Evolutionary conservation across 2,329 filamentous ascomycete species (phyloP).

Genomic region (Fusarium heterosporum): DNA sequence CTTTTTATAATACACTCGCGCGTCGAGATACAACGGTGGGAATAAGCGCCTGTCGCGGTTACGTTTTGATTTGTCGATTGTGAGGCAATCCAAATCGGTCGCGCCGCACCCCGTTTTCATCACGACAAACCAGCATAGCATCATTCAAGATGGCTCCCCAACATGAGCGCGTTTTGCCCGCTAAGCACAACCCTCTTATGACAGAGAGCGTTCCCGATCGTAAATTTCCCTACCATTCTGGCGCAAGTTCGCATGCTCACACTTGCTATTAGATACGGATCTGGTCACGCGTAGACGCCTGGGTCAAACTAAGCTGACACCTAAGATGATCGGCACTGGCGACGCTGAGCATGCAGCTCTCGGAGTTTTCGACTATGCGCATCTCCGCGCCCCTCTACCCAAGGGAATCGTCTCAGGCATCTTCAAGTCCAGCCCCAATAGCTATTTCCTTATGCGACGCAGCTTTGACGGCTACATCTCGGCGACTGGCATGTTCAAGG

Average conservation of each 20-base stretch:
- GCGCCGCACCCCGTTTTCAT: conserved; percentile 40
- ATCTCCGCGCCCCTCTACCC: conserved; percentile 90
- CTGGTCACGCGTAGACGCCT: conserved; percentile 87
- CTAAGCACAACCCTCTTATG: conserved; percentile 74
- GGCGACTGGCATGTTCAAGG: conserved; percentile 93
- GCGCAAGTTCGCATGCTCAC: conserved; percentile 44
- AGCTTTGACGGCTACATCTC: conserved; percentile 87
- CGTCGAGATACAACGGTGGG: conserved; percentile 11
- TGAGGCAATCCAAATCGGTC: conserved; percentile 32
- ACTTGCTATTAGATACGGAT: conserved; percentile 68
- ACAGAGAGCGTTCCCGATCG: conserved; percentile 71
- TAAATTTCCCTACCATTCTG: conserved; percentile 54
- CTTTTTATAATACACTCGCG: conserved; percentile 25
- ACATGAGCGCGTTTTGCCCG: conserved; percentile 64
- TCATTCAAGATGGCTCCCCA: conserved; percentile 56
- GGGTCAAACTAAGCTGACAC: conserved; percentile 89
- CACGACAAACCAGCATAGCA: conserved; percentile 33
- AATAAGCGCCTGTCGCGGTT: conserved; percentile 23
- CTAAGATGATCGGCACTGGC: conserved; percentile 81
- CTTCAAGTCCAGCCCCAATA: conserved; percentile 88
- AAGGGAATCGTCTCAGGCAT: conserved; percentile 94
- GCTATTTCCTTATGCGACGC: conserved; percentile 96
- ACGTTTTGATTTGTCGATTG: conserved; percentile 32
- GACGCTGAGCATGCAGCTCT: conserved; percentile 79
- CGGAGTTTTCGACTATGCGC: conserved; percentile 94